Percentiles rank a stretch among this genome's conserved stretches.
Evolutionary conservation across 2,329 filamentous ascomycete species (phyloP).

Genomic region (Orbilia quercus): DNA sequence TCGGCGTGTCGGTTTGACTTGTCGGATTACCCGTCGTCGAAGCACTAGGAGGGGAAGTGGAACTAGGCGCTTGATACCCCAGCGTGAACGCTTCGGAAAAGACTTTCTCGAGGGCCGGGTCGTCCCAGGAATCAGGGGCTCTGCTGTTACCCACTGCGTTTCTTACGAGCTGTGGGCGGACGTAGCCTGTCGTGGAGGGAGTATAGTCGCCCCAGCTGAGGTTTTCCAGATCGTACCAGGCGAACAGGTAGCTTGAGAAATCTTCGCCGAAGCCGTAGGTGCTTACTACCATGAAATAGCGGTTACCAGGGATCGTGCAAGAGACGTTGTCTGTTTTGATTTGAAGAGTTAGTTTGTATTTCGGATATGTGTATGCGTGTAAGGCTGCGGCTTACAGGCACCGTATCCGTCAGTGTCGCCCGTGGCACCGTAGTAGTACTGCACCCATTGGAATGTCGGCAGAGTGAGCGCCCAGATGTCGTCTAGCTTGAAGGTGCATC

Average conservation of each 20-base stretch:
- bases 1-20: slow-evolving; percentile 3
- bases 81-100: slow-evolving; percentile 38
- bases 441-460: slow-evolving; percentile 43
- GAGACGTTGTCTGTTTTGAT: slow-evolving; percentile 34
- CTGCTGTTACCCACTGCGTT: slow-evolving; percentile 28
- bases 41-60: not conserved
- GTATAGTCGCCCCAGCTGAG: slow-evolving; percentile 22
- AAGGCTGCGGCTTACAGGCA: slow-evolving; percentile 7
- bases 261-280: slow-evolving; percentile 32
- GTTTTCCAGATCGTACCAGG: slow-evolving; percentile 19
- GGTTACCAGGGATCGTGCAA: slow-evolving; percentile 31
- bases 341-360: no score
- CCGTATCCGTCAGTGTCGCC: slow-evolving; percentile 21
- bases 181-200: slow-evolving; percentile 19
- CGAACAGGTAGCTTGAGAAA: slow-evolving; percentile 30
- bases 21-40: slow-evolving; percentile 1
- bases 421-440: slow-evolving; percentile 37
- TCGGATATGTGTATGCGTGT: no score
- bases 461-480: slow-evolving; percentile 45
- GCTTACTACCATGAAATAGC: slow-evolving; percentile 40
- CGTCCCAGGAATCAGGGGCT: slow-evolving; percentile 29
- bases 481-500: slow-evolving; percentile 24
- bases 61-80: slow-evolving; percentile 19
- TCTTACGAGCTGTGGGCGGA: slow-evolving; percentile 32
- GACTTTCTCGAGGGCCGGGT: slow-evolving; percentile 23